Evolutionary conservation across 2,329 filamentous ascomycete species (phyloP).

Genomic region (Fusarium papillatum): DNA sequence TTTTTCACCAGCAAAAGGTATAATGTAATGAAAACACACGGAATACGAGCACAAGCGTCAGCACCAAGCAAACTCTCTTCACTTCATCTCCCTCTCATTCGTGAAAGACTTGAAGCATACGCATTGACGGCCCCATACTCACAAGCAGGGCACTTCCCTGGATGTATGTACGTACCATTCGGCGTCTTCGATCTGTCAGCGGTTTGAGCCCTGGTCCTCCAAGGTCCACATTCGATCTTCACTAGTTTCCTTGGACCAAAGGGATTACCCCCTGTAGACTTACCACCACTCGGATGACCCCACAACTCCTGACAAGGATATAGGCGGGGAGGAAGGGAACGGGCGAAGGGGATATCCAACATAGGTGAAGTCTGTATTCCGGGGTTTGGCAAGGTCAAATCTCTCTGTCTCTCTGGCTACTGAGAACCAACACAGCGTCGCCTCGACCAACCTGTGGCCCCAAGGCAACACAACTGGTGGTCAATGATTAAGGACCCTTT

Average conservation of each 20-base stretch:
- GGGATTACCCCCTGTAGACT: neutral
- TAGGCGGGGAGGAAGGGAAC: slow-evolving; percentile 12
- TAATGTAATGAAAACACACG: slow-evolving; percentile 33
- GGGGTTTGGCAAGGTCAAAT: slow-evolving; percentile 11
- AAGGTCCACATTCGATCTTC: slow-evolving; percentile 28
- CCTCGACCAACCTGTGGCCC: neutral
- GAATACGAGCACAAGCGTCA: slow-evolving; percentile 8
- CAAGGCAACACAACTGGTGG: neutral
- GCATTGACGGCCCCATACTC: slow-evolving; percentile 14
- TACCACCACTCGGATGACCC: slow-evolving; percentile 15
- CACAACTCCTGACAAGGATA: slow-evolving; percentile 28
- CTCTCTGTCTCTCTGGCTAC: slow-evolving; percentile 2
- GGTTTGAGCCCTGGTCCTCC: slow-evolving; percentile 2
- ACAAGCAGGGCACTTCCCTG: slow-evolving; percentile 17
- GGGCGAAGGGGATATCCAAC: slow-evolving; percentile 28
- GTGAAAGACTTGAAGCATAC: slow-evolving; percentile 20
- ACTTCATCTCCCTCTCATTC: neutral
- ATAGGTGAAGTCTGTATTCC: slow-evolving; percentile 10
- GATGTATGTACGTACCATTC: neutral
- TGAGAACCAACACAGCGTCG: slow-evolving; percentile 3
- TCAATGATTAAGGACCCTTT: neutral
- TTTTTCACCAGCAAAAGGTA: slow-evolving; percentile 19
- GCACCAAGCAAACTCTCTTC: neutral
- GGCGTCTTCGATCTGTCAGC: slow-evolving; percentile 22
- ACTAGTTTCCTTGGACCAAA: slow-evolving; percentile 15